Percentiles rank a stretch among this genome's conserved stretches.
Evolutionary conservation across 208 protist genomes (phyloP).

Genomic region (Wallacemonas sp.): DNA sequence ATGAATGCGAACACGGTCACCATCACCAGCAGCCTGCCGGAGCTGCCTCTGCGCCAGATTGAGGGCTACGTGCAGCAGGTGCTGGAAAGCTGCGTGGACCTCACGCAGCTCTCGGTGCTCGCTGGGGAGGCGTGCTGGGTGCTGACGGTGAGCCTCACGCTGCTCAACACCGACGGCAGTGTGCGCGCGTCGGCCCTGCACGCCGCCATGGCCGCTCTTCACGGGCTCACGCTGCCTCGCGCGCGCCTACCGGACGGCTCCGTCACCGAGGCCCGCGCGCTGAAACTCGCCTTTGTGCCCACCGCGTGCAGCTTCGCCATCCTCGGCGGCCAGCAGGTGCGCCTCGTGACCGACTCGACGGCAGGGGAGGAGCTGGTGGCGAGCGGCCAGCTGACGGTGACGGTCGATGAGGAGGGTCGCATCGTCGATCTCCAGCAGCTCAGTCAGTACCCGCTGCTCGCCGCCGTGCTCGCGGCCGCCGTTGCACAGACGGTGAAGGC

Average conservation of each 20-base stretch:
- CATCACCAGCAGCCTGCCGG: slow-evolving; percentile 25
- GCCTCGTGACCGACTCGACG: slow-evolving; percentile 65
- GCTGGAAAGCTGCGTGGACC: slow-evolving; percentile 59
- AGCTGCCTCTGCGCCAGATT: slow-evolving; percentile 65
- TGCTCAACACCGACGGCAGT: slow-evolving; percentile 78
- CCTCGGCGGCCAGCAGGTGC: slow-evolving; percentile 34
- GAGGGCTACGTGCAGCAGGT: slow-evolving; percentile 68
- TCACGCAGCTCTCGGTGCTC: slow-evolving; percentile 56
- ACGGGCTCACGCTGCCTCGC: slow-evolving; percentile 56
- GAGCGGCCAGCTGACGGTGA: slow-evolving; percentile 65
- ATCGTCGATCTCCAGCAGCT: slow-evolving; percentile 59
- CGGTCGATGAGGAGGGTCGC: slow-evolving; percentile 50
- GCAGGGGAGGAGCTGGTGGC: slow-evolving; percentile 77
- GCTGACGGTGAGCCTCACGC: slow-evolving; percentile 59
- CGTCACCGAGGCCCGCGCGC: slow-evolving; percentile 40
- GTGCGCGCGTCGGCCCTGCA: slow-evolving; percentile 67
- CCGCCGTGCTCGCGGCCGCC: slow-evolving; percentile 34
- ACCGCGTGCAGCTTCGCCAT: slow-evolving; percentile 65
- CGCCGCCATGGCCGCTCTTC: slow-evolving; percentile 66
- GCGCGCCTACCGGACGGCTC: slow-evolving; percentile 75
- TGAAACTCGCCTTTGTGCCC: slow-evolving; percentile 54
- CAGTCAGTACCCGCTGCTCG: slow-evolving; percentile 48
- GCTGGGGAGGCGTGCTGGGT: slow-evolving; percentile 85
- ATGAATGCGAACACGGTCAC: slow-evolving; percentile 20
- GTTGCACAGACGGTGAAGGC: slow-evolving; percentile 28